Evolutionary conservation across 176 grass and related monocot genomes (phyloP).

Genomic region (Guadua angustifolia): DNA sequence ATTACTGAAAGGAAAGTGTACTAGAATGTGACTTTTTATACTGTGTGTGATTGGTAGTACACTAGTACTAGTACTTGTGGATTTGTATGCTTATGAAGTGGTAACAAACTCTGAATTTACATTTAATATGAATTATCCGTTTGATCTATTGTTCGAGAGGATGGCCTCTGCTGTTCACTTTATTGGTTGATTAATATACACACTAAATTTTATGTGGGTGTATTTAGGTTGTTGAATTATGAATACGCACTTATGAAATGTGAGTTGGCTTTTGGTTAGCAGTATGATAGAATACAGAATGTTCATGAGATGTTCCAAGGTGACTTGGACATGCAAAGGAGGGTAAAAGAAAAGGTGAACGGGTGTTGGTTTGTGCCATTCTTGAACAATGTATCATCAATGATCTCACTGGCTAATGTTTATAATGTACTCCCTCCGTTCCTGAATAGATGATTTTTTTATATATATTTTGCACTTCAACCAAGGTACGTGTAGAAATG

Average conservation of each 20-base stretch:
- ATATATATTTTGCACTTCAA: too few relatives aligned
- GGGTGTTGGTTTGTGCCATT: conserved; percentile 5
- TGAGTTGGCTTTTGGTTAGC: not conserved
- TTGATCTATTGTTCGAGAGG: not conserved
- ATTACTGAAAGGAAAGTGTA: not conserved
- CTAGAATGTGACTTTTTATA: not conserved
- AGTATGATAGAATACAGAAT: not conserved
- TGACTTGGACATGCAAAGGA: not conserved
- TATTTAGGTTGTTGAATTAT: not conserved
- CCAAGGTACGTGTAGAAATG: too few relatives aligned
- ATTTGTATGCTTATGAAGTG: conserved; percentile 8
- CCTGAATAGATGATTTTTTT: too few relatives aligned
- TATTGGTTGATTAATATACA: not conserved
- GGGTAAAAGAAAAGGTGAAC: not conserved
- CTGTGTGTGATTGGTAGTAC: not conserved
- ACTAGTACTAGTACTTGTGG: not conserved
- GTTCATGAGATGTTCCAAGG: not conserved
- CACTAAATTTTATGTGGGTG: not conserved
- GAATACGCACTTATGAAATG: not conserved
- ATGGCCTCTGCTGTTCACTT: not conserved
- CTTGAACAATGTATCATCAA: not conserved
- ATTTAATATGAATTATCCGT: not conserved
- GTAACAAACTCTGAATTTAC: not conserved
- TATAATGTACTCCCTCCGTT: not conserved
- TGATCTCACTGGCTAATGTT: not conserved